Evolutionary conservation across 805 yeast genomes (phyloP).

Genomic region (Metschnikowia drakensbergensis): DNA sequence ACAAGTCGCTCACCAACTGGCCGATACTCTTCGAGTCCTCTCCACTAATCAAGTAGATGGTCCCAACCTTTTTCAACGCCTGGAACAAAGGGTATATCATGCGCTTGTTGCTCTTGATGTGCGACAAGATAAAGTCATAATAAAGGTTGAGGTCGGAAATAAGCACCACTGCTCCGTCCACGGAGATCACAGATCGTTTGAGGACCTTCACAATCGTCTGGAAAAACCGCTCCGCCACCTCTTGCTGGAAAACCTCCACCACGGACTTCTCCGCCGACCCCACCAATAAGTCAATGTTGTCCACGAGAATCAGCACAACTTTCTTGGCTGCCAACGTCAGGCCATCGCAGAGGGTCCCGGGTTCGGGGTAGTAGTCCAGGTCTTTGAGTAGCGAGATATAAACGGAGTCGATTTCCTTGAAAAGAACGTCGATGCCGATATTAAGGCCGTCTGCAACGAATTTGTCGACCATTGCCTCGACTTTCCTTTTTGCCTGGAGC

Average conservation of each 20-base stretch:
- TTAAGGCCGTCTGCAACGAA: slow-evolving; percentile 91
- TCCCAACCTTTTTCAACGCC: slow-evolving; percentile 81
- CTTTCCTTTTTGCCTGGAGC: slow-evolving; percentile 71
- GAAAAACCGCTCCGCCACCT: slow-evolving; percentile 84
- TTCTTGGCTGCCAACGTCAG: slow-evolving; percentile 62
- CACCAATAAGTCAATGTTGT: slow-evolving; percentile 67
- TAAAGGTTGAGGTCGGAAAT: slow-evolving; percentile 79
- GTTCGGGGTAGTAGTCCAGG: slow-evolving; percentile 57
- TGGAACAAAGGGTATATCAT: slow-evolving; percentile 72
- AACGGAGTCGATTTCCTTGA: slow-evolving; percentile 70
- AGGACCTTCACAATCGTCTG: slow-evolving; percentile 70
- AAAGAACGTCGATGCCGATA: slow-evolving; percentile 84
- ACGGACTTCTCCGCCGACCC: slow-evolving; percentile 86
- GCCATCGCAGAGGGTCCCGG: slow-evolving; percentile 21
- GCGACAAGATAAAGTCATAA: slow-evolving; percentile 58
- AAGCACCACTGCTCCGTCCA: slow-evolving; percentile 76
- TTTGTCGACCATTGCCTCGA: slow-evolving; percentile 79
- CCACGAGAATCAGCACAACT: slow-evolving; percentile 57
- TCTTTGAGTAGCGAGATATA: slow-evolving; percentile 54
- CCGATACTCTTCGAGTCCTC: slow-evolving; percentile 82
- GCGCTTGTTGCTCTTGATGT: slow-evolving; percentile 54
- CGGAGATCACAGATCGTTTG: slow-evolving; percentile 66
- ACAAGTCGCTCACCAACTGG: slow-evolving; percentile 72
- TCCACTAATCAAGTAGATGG: slow-evolving; percentile 67
- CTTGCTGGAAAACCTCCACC: slow-evolving; percentile 90